Evolutionary conservation across 495 filamentous ascomycete species (phyloP), one percentile per base, ranked within the genome.

Genomic region (Podospora didyma): DNA sequence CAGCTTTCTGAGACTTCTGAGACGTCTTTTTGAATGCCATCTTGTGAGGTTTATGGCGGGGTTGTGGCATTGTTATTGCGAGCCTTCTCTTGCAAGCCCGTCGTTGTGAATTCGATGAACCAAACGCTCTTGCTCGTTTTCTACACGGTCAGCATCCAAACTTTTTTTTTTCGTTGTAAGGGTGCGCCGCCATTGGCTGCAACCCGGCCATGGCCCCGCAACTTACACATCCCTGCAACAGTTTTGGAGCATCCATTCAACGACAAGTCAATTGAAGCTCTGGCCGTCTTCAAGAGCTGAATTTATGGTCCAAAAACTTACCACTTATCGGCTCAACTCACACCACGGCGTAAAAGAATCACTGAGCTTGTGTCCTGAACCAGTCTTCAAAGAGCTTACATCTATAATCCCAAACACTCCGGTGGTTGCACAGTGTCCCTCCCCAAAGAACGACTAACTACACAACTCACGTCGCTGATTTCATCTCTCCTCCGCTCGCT

Each of bases 21-120:
- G 21, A 6, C 3, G 55, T 24, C 24, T 34, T 52, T 34, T 37
- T 51, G 10, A 28, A n/a, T 12, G 54, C 12, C 59, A 61, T 57
- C 17, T 57, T 22, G 11, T 7, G 14, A 17, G n/a, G 39, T 17
- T 17, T 5, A 42, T n/a, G n/a, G 39, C 39, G 12, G 1, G 12
- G 10, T 14, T 17, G 39, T 16, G 39, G 39, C n/a, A n/a, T n/a
- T n/a, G n/a, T n/a, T n/a, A n/a, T 42, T 42, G 39, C 6, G n/a
- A 42, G n/a, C n/a, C 4, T 14, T 14, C 12, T 14, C n/a, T 42
- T 42, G 12, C 12, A 14, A 42, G n/a, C n/a, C n/a, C n/a, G 11
- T 42, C n/a, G 39, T 14, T 42, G 12, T 7, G n/a, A 10, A 16
- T 42, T 42, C n/a, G 39, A 42, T 42, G 39, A 42, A 17, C 39